Conservation (phyloP, 371 early-diverging fungal species). For the Parasitella parasitica region DNA sequence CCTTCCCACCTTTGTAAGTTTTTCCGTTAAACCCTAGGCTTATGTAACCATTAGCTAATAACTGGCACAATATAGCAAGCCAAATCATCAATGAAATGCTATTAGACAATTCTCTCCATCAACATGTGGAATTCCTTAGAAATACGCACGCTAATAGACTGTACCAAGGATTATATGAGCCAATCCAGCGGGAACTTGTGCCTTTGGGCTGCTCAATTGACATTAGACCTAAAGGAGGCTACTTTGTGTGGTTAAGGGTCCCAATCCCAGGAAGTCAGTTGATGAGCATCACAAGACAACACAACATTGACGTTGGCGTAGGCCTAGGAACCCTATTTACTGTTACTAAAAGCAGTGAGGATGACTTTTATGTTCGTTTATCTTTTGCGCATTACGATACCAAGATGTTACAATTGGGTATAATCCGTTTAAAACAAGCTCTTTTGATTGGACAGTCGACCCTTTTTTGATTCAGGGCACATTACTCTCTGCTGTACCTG, state of each 20-base stretch:
- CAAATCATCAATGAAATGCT: slow-evolving; percentile 35
- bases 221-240: slow-evolving; percentile 35
- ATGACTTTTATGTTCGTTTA: slow-evolving; percentile 16
- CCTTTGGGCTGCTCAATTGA: slow-evolving; percentile 35
- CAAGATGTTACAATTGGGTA: slow-evolving; percentile 10
- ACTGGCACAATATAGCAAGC: slow-evolving; percentile 14
- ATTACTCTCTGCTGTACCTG: neutral
- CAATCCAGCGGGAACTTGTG: slow-evolving; percentile 22
- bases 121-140: slow-evolving; percentile 25
- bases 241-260: slow-evolving; percentile 45
- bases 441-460: slow-evolving; percentile 2
- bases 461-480: neutral
- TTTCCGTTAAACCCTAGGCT: neutral
- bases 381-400: slow-evolving; percentile 28
- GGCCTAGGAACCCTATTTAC: slow-evolving; percentile 31
- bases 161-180: slow-evolving; percentile 22
- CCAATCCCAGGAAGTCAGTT: slow-evolving; percentile 27
- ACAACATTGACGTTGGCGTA: slow-evolving; percentile 20
- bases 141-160: slow-evolving; percentile 19
- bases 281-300: slow-evolving; percentile 9
- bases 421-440: slow-evolving; percentile 19
- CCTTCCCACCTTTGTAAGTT: slow-evolving; percentile 32
- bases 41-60: neutral
- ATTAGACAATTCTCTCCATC: slow-evolving; percentile 6
- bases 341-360: slow-evolving; percentile 7